A percentile compares a stretch with the other conserved stretches of the same genome.
Evolutionary conservation across 352 stramenopile species (phyloP).

Genomic region (Saprolegnia parasitica): DNA sequence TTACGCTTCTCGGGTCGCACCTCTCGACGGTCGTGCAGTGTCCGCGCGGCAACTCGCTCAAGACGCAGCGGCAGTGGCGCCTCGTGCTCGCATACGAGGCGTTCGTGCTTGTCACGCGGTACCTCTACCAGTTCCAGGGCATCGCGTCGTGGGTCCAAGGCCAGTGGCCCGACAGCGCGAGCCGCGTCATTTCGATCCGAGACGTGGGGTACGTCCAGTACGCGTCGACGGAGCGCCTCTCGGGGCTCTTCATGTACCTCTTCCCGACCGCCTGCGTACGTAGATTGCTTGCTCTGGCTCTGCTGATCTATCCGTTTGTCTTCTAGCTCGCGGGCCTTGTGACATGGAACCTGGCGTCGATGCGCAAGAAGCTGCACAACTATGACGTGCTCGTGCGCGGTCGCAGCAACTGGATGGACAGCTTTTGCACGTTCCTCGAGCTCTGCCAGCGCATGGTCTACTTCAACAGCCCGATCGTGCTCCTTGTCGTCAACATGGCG

Average conservation of each 20-base stretch:
- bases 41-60: constrained; percentile 35
- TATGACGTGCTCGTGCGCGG: constrained; percentile 52
- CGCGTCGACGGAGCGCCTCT: constrained; percentile 48
- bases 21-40: constrained; percentile 59
- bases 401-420: constrained; percentile 18
- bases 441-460: constrained; percentile 19
- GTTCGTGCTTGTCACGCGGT: constrained; percentile 59
- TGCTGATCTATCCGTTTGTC: background rate
- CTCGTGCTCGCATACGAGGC: constrained; percentile 67
- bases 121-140: constrained; percentile 75
- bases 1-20: constrained; percentile 67
- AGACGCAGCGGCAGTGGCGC: constrained; percentile 69
- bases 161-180: constrained; percentile 43
- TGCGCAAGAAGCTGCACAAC: constrained; percentile 55
- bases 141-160: constrained; percentile 59
- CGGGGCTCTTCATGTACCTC: constrained; percentile 74
- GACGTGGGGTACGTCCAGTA: constrained; percentile 58
- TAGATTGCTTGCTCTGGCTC: background rate
- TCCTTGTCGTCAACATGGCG: constrained; percentile 27
- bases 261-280: constrained; percentile 50
- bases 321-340: constrained; percentile 56
- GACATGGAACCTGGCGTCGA: constrained; percentile 77
- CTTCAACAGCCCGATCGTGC: constrained; percentile 27
- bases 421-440: background rate
- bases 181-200: constrained; percentile 55